A percentile compares a stretch with the other conserved stretches of the same genome.
These are phyloP conservation scores for Beverwykella pulmonaria DNA, from an alignment of 495 filamentous ascomycete genomes.

Conservation along the genomic window DNA sequence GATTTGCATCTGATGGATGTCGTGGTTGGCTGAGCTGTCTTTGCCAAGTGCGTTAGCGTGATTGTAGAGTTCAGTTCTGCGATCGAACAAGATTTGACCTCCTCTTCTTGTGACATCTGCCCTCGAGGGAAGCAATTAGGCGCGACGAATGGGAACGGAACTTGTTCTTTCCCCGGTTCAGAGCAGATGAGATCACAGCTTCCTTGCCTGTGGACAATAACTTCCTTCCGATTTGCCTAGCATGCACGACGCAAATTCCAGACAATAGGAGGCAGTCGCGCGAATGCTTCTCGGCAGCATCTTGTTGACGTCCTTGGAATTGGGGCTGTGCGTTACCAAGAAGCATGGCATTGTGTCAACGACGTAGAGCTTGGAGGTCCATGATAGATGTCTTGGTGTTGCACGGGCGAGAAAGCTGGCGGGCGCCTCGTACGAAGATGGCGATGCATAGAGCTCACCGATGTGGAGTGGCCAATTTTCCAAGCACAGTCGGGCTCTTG, in stretches of 20 bases:
- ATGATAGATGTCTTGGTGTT: slow-evolving; percentile 6
- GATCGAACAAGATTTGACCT: too few relatives aligned
- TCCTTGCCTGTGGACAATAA: not conserved
- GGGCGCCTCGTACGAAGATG: slow-evolving; percentile 1
- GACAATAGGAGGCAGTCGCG: not conserved
- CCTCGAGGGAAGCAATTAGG: too few relatives aligned
- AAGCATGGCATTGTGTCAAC: not conserved
- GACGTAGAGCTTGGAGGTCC: not conserved
- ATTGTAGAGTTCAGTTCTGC: too few relatives aligned
- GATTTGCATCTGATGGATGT: too few relatives aligned
- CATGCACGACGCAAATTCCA: not conserved
- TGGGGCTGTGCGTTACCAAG: not conserved
- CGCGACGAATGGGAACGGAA: too few relatives aligned
- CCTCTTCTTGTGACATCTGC: too few relatives aligned
- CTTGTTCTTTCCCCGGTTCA: too few relatives aligned
- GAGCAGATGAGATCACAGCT: not conserved
- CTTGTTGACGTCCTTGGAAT: not conserved
- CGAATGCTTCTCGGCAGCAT: not conserved
- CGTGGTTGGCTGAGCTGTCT: not conserved
- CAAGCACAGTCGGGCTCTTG: slow-evolving; percentile 3
- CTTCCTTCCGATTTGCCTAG: not conserved
- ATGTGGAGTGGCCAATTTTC: slow-evolving; percentile 11
- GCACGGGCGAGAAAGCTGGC: not conserved
- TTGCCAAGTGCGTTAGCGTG: not conserved
- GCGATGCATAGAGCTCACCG: not conserved